These are phyloP conservation scores for Kluyveromyces nonfermentans DNA, from an alignment of 805 yeast species.

Conservation along the genomic window DNA sequence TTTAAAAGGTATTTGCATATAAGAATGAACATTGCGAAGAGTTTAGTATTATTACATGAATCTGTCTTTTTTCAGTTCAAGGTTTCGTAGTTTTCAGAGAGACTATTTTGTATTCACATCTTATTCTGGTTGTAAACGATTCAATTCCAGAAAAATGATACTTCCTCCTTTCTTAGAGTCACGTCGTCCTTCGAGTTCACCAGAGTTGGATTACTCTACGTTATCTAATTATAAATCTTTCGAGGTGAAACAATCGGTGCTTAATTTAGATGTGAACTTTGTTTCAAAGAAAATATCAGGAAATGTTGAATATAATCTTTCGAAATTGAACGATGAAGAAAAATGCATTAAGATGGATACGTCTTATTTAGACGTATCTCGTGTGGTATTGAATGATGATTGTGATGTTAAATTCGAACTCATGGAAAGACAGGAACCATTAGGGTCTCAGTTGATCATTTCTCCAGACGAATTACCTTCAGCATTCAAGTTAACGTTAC, in stretches of 20 bases:
- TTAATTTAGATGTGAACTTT: constrained; percentile 50
- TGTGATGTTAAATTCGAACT: constrained; percentile 27
- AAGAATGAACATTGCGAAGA: neutral
- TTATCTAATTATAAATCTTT: constrained; percentile 59
- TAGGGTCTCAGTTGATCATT: constrained; percentile 49
- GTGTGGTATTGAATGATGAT: constrained; percentile 36
- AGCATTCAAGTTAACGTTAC: constrained; percentile 30
- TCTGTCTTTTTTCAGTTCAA: neutral
- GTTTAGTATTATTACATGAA: neutral
- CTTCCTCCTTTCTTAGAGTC: constrained; percentile 23
- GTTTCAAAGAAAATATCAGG: constrained; percentile 45
- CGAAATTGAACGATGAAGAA: constrained; percentile 21
- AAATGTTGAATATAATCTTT: constrained; percentile 39
- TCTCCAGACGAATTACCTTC: constrained; percentile 4
- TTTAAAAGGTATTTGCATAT: too few species aligned
- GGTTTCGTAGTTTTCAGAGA: neutral
- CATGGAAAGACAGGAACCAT: constrained; percentile 38
- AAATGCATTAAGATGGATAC: constrained; percentile 53
- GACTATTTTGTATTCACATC: neutral
- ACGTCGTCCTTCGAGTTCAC: constrained; percentile 27
- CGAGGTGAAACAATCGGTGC: constrained; percentile 39
- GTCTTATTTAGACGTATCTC: constrained; percentile 44
- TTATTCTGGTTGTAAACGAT: neutral
- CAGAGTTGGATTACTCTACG: constrained; percentile 70
- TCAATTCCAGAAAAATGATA: constrained; percentile 2